Base-by-base conservation (phyloP, 2,329 filamentous ascomycete species). In the Colletotrichum abscissum region DNA sequence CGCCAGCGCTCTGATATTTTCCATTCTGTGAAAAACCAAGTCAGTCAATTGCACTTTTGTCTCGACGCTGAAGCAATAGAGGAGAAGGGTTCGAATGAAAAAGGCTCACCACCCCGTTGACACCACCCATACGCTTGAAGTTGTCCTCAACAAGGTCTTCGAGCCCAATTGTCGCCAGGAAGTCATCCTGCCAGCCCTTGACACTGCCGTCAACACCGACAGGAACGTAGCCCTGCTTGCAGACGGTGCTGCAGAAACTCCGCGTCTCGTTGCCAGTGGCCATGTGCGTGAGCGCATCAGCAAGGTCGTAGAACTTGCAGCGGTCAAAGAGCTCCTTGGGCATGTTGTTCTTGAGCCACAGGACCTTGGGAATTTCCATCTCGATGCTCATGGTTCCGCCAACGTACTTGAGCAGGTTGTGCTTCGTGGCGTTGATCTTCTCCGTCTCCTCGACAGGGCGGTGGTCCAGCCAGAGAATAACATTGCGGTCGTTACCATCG, bases 321-420 rank as follows among this genome's bases (percentile, higher is more conserved):
- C 93, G 92, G 69, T 92, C 92, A 79, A 98, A 99, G 19, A 97
- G 87, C 78, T 98, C 94, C 68, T 93, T 89, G 2, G 97, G 93
- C 97, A 99, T 98, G 85, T 98, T 91, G 84, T 98, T 98, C 89
- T 98, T 98, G 80, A 99, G 89, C 97, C 97, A 99, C 71, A 98
- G 88, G 1, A 98, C 94, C 86, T 99, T 99, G 76, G 97, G 97
- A 69, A 99, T 97, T 83, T 99, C 97, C 97, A 99, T 99, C 87
- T 99, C 97, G 76, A 98, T 96, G 81, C 95, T 98, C 97, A 99
- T 99, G 82, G 93, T 96, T 75, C 97, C 97, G 77, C 97, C 97
- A 22, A 99, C 97, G 81, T 99, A 99, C 79, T 95, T 93, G 72
- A 99, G 90, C 67, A 99, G 88, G 82, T 97, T 97, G 87, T 99